Evolutionary conservation across 1,139 yeast genomes (phyloP).

Genomic region (Yamadazyma triangularis): DNA sequence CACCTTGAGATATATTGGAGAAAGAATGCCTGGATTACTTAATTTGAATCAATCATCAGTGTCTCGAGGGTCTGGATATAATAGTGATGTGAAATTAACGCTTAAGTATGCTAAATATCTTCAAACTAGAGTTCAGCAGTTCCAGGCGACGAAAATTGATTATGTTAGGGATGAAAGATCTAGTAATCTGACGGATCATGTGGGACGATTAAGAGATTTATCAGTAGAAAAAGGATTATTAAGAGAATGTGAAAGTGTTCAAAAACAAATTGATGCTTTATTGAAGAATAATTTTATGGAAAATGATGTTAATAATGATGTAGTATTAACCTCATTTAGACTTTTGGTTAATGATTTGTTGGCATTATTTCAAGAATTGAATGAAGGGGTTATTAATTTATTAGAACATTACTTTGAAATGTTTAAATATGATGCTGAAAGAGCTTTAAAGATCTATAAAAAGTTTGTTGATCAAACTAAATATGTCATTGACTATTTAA

Average conservation of each 20-base stretch:
- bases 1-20: conserved; percentile 60
- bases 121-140: conserved; percentile 65
- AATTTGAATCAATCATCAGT: conserved; percentile 37
- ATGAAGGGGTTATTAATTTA: conserved; percentile 91
- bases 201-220: conserved; percentile 61
- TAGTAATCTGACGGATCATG: conserved; percentile 41
- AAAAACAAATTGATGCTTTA: conserved; percentile 72
- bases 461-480: conserved; percentile 83
- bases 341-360: conserved; percentile 83
- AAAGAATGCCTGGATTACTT: conserved; percentile 53
- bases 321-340: conserved; percentile 78
- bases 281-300: conserved; percentile 71
- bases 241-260: conserved; percentile 81
- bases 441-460: conserved; percentile 80
- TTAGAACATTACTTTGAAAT: conserved; percentile 94
- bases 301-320: conserved; percentile 76
- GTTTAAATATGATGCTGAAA: conserved; percentile 78
- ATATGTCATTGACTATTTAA: conserved; percentile 79
- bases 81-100: conserved; percentile 58
- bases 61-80: conserved; percentile 27
- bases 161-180: conserved; percentile 70
- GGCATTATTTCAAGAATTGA: conserved; percentile 78
- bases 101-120: conserved; percentile 71
- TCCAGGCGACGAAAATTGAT: conserved; percentile 59
- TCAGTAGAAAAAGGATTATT: conserved; percentile 77